phyloP scores from a whole-genome alignment of 1,284 basidiomycete genomes.

The Ceratobasidium sp. region DNA sequence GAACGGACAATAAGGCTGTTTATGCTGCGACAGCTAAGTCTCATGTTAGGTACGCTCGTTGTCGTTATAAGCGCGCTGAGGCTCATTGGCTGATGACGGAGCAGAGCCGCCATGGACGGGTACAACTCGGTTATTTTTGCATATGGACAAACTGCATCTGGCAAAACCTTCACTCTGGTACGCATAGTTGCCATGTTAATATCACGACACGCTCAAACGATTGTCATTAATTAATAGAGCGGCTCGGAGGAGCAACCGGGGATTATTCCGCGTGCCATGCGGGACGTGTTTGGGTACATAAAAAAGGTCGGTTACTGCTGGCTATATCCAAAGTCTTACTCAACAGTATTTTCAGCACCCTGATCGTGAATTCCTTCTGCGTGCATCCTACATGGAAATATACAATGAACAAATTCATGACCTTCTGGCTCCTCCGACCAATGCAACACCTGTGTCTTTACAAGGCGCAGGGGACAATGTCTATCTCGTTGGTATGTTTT shows the following conservation, averaged over 20 bases:
- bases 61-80: not conserved
- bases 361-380: conserved; percentile 89
- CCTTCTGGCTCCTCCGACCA: conserved; percentile 78
- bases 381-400: conserved; percentile 95
- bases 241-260: conserved; percentile 88
- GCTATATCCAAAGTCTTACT: not conserved
- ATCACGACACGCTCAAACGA: not conserved
- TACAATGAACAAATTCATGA: conserved; percentile 96
- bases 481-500: conserved; percentile 4
- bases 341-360: conserved; percentile 54
- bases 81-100: not conserved
- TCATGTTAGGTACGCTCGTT: conserved; percentile 71
- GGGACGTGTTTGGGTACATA: conserved; percentile 83
- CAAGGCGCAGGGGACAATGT: conserved; percentile 59
- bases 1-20: conserved; percentile 83
- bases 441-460: conserved; percentile 70
- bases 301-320: conserved; percentile 59
- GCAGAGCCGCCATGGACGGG: conserved; percentile 88
- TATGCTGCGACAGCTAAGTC: conserved; percentile 87
- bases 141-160: conserved; percentile 90
- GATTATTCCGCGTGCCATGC: conserved; percentile 93
- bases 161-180: conserved; percentile 92
- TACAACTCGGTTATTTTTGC: conserved; percentile 96
- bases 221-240: conserved; percentile 55
- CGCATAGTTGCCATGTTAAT: conserved; percentile 48